phyloP scores from a whole-genome alignment of 768 basidiomycete species.

The Russula lepida region DNA sequence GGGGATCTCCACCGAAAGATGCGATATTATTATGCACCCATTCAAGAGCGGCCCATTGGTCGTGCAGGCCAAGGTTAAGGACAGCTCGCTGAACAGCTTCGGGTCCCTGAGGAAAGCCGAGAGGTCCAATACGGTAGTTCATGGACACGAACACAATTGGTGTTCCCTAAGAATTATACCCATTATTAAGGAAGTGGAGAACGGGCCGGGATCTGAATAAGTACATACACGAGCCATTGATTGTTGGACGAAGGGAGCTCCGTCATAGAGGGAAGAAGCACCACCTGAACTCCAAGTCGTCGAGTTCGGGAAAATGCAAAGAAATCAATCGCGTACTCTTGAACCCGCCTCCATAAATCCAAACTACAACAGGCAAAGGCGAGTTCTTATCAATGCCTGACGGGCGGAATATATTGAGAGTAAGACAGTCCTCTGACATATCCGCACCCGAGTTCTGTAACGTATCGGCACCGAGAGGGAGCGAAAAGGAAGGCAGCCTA shows the following conservation, averaged over 20 bases:
- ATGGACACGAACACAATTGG: slow-evolving; percentile 40
- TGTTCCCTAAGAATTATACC: slow-evolving; percentile 3
- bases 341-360: slow-evolving; percentile 39
- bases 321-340: not conserved
- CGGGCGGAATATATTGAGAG: slow-evolving; percentile 40
- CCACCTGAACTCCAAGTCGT: not conserved
- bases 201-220: not conserved
- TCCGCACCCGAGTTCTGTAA: not conserved
- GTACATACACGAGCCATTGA: slow-evolving; percentile 15
- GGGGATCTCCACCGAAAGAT: slow-evolving; percentile 27
- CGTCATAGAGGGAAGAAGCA: slow-evolving; percentile 2
- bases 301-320: not conserved
- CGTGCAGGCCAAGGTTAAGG: slow-evolving; percentile 40
- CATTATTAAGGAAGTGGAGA: not conserved
- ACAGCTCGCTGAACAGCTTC: slow-evolving; percentile 33
- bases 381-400: slow-evolving; percentile 23
- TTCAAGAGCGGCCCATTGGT: slow-evolving; percentile 31
- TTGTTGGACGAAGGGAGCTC: slow-evolving; percentile 5
- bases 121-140: slow-evolving; percentile 43
- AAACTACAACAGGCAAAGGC: slow-evolving; percentile 36
- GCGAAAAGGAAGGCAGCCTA: not conserved
- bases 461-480: not conserved
- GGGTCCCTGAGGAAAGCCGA: slow-evolving; percentile 40
- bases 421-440: slow-evolving; percentile 41
- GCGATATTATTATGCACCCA: slow-evolving; percentile 28